These are phyloP conservation scores for Phialocephala sp. DNA, from an alignment of 2,329 filamentous ascomycete genomes.

Conservation along the genomic window DNA sequence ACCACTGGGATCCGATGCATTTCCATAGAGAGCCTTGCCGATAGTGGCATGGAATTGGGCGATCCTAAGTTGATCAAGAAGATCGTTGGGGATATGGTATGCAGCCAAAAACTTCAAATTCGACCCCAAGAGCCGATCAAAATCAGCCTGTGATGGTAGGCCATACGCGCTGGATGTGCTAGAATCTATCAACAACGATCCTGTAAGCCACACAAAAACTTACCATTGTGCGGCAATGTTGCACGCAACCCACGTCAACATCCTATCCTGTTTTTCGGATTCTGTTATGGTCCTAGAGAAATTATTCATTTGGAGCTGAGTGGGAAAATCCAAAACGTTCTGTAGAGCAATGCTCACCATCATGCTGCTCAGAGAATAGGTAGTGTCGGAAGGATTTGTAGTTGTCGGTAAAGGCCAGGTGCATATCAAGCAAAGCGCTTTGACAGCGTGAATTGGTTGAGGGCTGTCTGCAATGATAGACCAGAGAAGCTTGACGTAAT, in stretches of 20 bases:
- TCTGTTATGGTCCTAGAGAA: conserved; percentile 32
- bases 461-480: conserved; percentile 31
- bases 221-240: conserved; percentile 72
- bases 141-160: conserved; percentile 64
- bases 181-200: background rate
- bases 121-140: conserved; percentile 1
- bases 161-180: conserved; percentile 72
- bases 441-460: conserved; percentile 32
- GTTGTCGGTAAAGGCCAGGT: conserved; percentile 40
- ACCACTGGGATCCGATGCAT: conserved; percentile 49
- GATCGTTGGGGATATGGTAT: background rate
- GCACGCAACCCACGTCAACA: conserved; percentile 71
- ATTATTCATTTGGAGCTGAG: conserved; percentile 24
- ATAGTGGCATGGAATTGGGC: background rate
- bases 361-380: conserved; percentile 37
- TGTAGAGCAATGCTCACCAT: conserved; percentile 41
- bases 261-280: conserved; percentile 52
- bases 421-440: conserved; percentile 39
- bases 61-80: background rate
- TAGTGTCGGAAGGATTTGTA: conserved; percentile 35
- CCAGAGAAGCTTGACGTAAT: conserved; percentile 33
- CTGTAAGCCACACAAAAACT: background rate
- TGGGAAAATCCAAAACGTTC: conserved; percentile 38
- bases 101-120: background rate
- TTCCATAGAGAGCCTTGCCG: conserved; percentile 57